These are phyloP conservation scores for Firmiana major DNA, from an alignment of 345 rosid species.

Conservation along the genomic window DNA sequence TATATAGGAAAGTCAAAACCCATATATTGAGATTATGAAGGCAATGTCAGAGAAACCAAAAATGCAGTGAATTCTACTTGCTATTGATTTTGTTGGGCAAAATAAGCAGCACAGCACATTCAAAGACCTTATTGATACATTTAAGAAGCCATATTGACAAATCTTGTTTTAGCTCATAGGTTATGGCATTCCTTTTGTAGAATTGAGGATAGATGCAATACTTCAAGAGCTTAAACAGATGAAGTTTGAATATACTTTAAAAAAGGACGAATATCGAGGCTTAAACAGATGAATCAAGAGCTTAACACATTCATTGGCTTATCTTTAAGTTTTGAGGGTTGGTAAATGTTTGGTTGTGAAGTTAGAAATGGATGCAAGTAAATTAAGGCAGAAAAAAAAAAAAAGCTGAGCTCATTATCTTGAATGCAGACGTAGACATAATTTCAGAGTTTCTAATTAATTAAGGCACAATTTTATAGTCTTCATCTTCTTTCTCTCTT, in stretches of 20 bases:
- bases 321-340: background rate
- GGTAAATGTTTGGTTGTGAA: conserved; percentile 20
- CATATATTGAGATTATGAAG: background rate
- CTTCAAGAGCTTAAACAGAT: too few species aligned
- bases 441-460: background rate
- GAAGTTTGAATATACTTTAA: too few species aligned
- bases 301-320: background rate
- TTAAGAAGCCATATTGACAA: background rate
- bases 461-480: background rate
- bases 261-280: too few species aligned
- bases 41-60: background rate
- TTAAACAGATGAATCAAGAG: background rate
- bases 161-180: background rate
- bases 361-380: background rate
- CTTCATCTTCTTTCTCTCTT: background rate
- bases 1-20: conserved; percentile 3
- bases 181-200: background rate
- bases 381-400: background rate
- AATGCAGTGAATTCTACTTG: too few species aligned
- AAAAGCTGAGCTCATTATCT: conserved; percentile 4
- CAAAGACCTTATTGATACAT: too few species aligned
- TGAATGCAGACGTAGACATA: background rate
- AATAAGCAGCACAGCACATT: background rate
- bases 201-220: too few species aligned
- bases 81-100: too few species aligned